Percentiles rank a stretch among this genome's conserved stretches.
These are phyloP conservation scores for Ganoderma multipileum DNA, from an alignment of 1,284 basidiomycete species.

Conservation along the genomic window DNA sequence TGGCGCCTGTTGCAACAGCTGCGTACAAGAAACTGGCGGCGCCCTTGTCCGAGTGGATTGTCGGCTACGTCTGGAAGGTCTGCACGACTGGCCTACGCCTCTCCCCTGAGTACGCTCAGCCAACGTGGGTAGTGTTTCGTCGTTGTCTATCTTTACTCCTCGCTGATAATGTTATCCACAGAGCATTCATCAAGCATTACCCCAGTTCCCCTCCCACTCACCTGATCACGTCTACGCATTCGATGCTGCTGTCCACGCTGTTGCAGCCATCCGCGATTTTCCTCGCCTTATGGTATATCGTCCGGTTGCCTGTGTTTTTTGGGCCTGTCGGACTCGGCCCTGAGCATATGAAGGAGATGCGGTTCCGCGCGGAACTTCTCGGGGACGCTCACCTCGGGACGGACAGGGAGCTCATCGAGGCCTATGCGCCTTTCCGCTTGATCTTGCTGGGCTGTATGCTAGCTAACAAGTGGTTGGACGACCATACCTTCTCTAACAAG, in stretches of 20 bases:
- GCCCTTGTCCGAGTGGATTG: slow-evolving; percentile 79
- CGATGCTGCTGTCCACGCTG: slow-evolving; percentile 77
- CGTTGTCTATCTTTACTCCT: not conserved
- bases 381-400: slow-evolving; percentile 52
- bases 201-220: slow-evolving; percentile 55
- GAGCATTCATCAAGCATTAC: slow-evolving; percentile 47
- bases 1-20: slow-evolving; percentile 58
- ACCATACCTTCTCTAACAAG: slow-evolving; percentile 92
- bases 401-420: slow-evolving; percentile 61
- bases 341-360: slow-evolving; percentile 54
- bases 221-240: slow-evolving; percentile 72
- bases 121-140: slow-evolving; percentile 36
- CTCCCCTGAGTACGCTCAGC: slow-evolving; percentile 46
- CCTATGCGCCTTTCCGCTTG: slow-evolving; percentile 70
- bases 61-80: slow-evolving; percentile 79
- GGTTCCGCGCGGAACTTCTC: slow-evolving; percentile 68
- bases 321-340: slow-evolving; percentile 50
- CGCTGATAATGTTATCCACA: slow-evolving; percentile 32
- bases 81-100: slow-evolving; percentile 72
- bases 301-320: slow-evolving; percentile 75
- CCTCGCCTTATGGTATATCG: slow-evolving; percentile 85
- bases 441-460: slow-evolving; percentile 87
- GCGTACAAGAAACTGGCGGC: slow-evolving; percentile 75
- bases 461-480: slow-evolving; percentile 92
- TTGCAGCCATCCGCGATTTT: slow-evolving; percentile 84